Conservation (phyloP, 164 flowering plant species). For the Santalum album region DNA sequence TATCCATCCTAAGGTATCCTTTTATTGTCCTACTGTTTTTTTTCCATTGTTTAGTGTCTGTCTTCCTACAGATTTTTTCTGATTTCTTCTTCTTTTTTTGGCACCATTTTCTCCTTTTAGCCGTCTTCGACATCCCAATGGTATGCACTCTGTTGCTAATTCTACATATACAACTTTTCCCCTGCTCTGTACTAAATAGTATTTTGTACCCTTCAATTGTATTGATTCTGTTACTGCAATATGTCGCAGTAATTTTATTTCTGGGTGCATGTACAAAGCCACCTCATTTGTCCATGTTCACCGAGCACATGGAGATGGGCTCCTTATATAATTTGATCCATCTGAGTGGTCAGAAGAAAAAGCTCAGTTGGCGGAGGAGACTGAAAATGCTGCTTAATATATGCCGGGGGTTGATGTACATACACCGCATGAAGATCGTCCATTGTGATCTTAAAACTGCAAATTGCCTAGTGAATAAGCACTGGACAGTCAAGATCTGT, state of each 20-base stretch:
- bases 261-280: slow-evolving; percentile 96
- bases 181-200: too few species aligned
- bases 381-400: slow-evolving; percentile 92
- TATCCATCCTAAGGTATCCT: slow-evolving; percentile 72
- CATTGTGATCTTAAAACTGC: slow-evolving; percentile 94
- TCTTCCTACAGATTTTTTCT: slow-evolving; percentile 12
- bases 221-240: not conserved
- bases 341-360: slow-evolving; percentile 85
- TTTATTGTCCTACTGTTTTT: not conserved
- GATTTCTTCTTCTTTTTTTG: slow-evolving; percentile 12
- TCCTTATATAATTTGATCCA: slow-evolving; percentile 83
- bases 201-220: too few species aligned
- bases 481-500: slow-evolving; percentile 82
- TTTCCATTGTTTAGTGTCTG: not conserved
- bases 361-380: slow-evolving; percentile 74
- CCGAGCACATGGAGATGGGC: slow-evolving; percentile 98
- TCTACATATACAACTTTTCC: too few species aligned
- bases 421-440: slow-evolving; percentile 86
- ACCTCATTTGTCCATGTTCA: slow-evolving; percentile 86
- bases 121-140: slow-evolving; percentile 97
- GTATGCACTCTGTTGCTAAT: too few species aligned
- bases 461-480: slow-evolving; percentile 91
- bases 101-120: too few species aligned
- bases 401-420: slow-evolving; percentile 97
- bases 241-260: slow-evolving; percentile 77